Base-by-base conservation (phyloP, 805 yeast species). In the Debaryomyces castellii region DNA sequence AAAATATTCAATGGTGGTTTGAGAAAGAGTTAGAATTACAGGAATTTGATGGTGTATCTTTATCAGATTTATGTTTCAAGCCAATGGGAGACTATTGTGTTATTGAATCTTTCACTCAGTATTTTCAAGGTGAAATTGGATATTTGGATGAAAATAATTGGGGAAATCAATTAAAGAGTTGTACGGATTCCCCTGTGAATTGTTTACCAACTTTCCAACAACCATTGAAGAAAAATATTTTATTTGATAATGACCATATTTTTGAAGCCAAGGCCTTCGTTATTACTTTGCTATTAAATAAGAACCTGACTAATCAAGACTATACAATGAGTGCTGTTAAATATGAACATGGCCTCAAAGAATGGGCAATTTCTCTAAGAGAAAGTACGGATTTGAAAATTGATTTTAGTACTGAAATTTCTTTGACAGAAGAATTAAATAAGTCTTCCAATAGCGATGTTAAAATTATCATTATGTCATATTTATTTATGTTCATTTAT, bases 191-290 rank as follows among this genome's bases (percentile, higher is more conserved):
- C 1, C 98, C 98, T 0, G 97, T 92, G 1, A 84, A 80, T 51
- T 92, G 99, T 60, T 68, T 92, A 33, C 98, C 99, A 0, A 66
- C 83, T 0, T 92, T 91, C 65, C 96, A 89, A 58, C 97, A 90
- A 61, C 98, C 98, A 0, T 70, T 92, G 50, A 85, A 83, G 53
- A 79, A 82, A 22, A 80, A 83, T 43, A 53, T 89, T 16, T 61
- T 92, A 3, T 88, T 92, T 63, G 60, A 66, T 4, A 71, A 67
- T 23, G 74, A 68, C 4, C 74, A 80, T 53, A 77, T 84, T 1
- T 61, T 86, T 20, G 63, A 78, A 0, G 74, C 97, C 0, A 69
- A 74, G 30, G 96, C 98, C 0, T 76, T 92, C 40, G 86, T 88
- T 1, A 77, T 87, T 0, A 89, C 97, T 0, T 67, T 89, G 34